Conservation (phyloP, 169 alveolate genomes). For the Plasmodium gonderi region DNA sequence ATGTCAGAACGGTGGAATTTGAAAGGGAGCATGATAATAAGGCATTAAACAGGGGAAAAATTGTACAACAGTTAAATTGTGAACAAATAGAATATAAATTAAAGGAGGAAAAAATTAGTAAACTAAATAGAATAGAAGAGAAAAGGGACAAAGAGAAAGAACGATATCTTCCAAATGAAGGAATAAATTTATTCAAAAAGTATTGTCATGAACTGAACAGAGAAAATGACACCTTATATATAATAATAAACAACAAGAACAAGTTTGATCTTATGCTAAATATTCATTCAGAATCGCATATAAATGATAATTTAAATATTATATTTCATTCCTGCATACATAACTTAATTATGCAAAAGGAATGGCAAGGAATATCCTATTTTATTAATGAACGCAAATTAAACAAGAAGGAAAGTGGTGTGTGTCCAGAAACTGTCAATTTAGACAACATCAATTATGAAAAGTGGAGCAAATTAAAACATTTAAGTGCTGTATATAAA, state of each 20-base stretch:
- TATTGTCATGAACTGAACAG: slow-evolving; percentile 12
- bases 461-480: slow-evolving; percentile 18
- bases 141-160: neutral
- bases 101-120: neutral
- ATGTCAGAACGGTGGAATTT: neutral
- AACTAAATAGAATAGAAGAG: neutral
- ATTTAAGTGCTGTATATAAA: slow-evolving; percentile 14
- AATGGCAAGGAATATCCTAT: slow-evolving; percentile 36
- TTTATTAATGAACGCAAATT: slow-evolving; percentile 8
- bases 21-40: neutral
- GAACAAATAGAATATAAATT: neutral
- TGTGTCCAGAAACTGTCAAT: neutral
- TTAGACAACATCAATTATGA: neutral
- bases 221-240: slow-evolving; percentile 39
- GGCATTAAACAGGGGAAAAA: too few relatives aligned
- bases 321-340: slow-evolving; percentile 29
- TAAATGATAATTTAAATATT: slow-evolving; percentile 17
- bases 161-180: neutral
- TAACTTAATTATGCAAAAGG: slow-evolving; percentile 23
- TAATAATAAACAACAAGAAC: slow-evolving; percentile 52
- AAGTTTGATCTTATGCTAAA: slow-evolving; percentile 18
- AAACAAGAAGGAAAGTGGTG: neutral
- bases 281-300: neutral
- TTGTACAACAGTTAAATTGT: too few relatives aligned
- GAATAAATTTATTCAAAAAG: slow-evolving; percentile 17